phyloP scores from a whole-genome alignment of 768 basidiomycete species.

The Phaeotremella skinneri region DNA sequence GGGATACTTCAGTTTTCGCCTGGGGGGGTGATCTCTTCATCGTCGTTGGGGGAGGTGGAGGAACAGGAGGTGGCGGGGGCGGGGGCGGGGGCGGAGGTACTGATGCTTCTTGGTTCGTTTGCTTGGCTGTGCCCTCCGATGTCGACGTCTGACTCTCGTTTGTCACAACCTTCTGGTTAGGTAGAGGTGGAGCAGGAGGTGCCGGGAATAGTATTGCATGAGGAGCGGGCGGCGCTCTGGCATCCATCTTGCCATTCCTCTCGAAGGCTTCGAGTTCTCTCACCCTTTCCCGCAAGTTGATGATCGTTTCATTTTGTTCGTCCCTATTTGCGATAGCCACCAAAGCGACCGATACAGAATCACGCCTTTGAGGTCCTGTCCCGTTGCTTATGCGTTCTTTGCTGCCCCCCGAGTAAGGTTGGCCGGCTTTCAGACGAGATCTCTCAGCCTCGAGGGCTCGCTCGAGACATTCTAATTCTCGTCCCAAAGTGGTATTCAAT shows the following conservation, averaged over 20 bases:
- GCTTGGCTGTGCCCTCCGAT: too few species aligned
- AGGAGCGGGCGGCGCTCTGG: slow-evolving; percentile 11
- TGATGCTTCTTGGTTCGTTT: slow-evolving; percentile 26
- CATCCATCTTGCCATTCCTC: slow-evolving; percentile 56
- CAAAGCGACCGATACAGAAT: slow-evolving; percentile 68
- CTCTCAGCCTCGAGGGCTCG: slow-evolving; percentile 85
- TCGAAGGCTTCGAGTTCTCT: slow-evolving; percentile 51
- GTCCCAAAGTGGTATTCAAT: slow-evolving; percentile 51
- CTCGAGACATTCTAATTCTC: slow-evolving; percentile 72
- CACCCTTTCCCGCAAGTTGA: slow-evolving; percentile 52
- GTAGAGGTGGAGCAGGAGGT: slow-evolving; percentile 38
- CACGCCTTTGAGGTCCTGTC: slow-evolving; percentile 48
- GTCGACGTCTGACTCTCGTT: not conserved
- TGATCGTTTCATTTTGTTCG: slow-evolving; percentile 67
- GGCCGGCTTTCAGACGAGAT: slow-evolving; percentile 60
- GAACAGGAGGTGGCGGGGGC: slow-evolving; percentile 32
- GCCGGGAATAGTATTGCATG: not conserved
- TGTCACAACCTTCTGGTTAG: slow-evolving; percentile 11
- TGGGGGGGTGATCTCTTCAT: slow-evolving; percentile 2
- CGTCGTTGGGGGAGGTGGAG: slow-evolving; percentile 46
- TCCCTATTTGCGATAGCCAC: slow-evolving; percentile 67
- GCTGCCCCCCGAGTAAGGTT: not conserved
- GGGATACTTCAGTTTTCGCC: slow-evolving; percentile 32
- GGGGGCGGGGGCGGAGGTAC: slow-evolving; percentile 31
- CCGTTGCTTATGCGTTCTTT: not conserved